Conservation (phyloP, 2,329 filamentous ascomycete species). For the Hypoxylon sp. region DNA sequence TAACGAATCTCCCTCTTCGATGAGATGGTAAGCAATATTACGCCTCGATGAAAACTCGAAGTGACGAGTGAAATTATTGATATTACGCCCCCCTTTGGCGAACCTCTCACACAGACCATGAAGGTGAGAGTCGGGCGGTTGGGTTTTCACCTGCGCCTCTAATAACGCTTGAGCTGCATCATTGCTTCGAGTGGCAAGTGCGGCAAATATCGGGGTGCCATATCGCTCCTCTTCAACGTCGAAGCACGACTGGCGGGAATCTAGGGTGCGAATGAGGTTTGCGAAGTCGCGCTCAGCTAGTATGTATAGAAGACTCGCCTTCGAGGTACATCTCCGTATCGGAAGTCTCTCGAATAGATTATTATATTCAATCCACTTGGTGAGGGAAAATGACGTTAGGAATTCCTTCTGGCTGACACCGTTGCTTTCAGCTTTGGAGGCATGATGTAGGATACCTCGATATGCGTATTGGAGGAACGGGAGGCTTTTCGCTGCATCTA, state of each 20-base stretch:
- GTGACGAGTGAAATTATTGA: not conserved
- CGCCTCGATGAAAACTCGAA: not conserved
- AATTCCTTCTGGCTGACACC: not conserved
- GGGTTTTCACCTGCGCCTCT: not conserved
- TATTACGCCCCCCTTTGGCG: not conserved
- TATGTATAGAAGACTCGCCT: slow-evolving; percentile 3
- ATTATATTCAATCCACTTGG: not conserved
- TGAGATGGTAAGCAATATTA: not conserved
- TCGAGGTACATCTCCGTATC: not conserved
- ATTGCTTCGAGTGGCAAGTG: not conserved
- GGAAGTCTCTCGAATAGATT: not conserved
- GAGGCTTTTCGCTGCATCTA: not conserved
- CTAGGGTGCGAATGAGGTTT: slow-evolving; percentile 4
- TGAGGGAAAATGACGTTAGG: not conserved
- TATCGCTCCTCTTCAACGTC: not conserved
- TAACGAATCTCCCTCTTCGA: not conserved
- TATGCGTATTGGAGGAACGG: slow-evolving; percentile 12
- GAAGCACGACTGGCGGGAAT: not conserved
- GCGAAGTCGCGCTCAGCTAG: slow-evolving; percentile 1
- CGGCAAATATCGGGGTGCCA: slow-evolving; percentile 5
- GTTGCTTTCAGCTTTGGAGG: not conserved
- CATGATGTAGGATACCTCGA: slow-evolving; percentile 2
- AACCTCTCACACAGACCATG: not conserved
- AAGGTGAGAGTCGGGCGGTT: not conserved
- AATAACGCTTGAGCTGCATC: slow-evolving; percentile 5